Base-by-base conservation (phyloP, 805 yeast genomes). In the Candida khao-thaluensis region DNA sequence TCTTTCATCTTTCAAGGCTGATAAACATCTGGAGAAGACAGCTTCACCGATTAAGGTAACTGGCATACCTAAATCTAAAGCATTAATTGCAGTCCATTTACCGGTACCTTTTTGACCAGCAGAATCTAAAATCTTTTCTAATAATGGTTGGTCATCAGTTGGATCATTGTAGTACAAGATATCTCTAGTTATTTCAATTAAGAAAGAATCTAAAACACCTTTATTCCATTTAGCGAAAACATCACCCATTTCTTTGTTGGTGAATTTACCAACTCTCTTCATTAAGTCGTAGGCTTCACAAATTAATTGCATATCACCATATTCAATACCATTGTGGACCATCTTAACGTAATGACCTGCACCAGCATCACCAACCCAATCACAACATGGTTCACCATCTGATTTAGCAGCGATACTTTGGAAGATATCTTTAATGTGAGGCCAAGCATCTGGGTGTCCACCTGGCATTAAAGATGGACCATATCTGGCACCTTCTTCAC, bases 101-200 rank as follows among this genome's bases (percentile, higher is more conserved):
- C 99, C 99, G 53, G 99, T 91, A 80, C 99, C 99, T 80, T 91
- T 91, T 78, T 91, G 98, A 58, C 98, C 98, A 54, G 99, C 99
- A 60, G 86, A 68, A 72, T 91, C 99, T 68, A 89, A 74, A 62
- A 91, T 90, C 80, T 91, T 93, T 77, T 93, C 98, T 45, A 91
- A 95, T 51, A 93, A 72, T 58, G 98, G 95, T 52, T 81, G 79
- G 54, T 95, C 95, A 60, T 90, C 96, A 46, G 76, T 78, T 45
- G 73, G 73, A 64, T 91, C 97, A 65, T 88, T 78, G 78, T 68
- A 88, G 66, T 84, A 82, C 66, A 93, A 76, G 58, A 91, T 89
- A 66, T 91, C 97, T 69, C 95, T 86, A 52, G 98, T 91, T 67
- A 91, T 91, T 74, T 91, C 98, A 66, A 93, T 74, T 66, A 91